These are phyloP conservation scores for Trichosporon sp. DNA, from an alignment of 1,284 basidiomycete genomes.

Conservation along the genomic window DNA sequence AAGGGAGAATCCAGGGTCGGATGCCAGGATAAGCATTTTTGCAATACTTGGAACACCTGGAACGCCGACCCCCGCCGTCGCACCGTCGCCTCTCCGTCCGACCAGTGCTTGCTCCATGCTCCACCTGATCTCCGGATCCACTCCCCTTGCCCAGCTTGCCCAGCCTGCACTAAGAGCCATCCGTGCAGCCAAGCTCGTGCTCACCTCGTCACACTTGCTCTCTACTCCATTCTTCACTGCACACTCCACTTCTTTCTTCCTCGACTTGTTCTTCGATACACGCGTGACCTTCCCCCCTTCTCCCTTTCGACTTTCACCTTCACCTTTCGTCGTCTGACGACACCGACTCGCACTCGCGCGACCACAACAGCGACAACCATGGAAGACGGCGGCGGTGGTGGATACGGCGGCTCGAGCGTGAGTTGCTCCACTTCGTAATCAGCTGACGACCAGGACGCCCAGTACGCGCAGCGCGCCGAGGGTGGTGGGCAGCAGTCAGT, in stretches of 20 bases:
- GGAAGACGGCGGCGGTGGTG: conserved; percentile 13
- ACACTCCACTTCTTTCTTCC: not conserved
- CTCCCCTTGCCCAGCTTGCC: too few species aligned
- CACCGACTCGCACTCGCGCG: not conserved
- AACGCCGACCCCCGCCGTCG: not conserved
- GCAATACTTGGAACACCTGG: not conserved
- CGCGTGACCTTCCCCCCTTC: not conserved
- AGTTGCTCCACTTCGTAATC: not conserved
- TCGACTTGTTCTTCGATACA: not conserved
- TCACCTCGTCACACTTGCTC: not conserved
- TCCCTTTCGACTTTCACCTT: not conserved
- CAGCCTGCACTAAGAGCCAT: not conserved
- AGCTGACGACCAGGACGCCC: conserved; percentile 5
- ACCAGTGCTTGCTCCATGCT: too few species aligned
- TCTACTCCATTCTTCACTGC: not conserved
- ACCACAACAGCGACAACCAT: conserved; percentile 5
- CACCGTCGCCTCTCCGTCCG: not conserved
- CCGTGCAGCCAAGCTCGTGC: not conserved
- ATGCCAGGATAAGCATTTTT: not conserved
- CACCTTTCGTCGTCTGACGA: not conserved
- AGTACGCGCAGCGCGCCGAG: conserved; percentile 14
- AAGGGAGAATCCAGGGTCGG: too few species aligned
- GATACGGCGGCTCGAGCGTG: conserved; percentile 1
- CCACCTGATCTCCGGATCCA: not conserved
- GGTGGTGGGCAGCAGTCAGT: not conserved